Percentiles rank a stretch among this genome's conserved stretches.
Evolutionary conservation across 345 rosid genomes (phyloP).

Genomic region (Conringia planisiliqua): DNA sequence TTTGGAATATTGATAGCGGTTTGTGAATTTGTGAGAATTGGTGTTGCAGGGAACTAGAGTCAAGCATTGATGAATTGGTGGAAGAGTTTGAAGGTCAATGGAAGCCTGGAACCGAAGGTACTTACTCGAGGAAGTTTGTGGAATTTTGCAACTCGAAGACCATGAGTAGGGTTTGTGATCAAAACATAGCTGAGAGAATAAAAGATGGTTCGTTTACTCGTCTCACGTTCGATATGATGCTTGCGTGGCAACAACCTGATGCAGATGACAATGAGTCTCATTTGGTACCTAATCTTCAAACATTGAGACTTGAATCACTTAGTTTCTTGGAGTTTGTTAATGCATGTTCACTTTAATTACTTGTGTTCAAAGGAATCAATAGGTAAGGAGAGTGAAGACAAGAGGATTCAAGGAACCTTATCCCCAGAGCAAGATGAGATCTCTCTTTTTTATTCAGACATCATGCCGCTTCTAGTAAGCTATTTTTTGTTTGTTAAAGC

Average conservation of each 20-base stretch:
- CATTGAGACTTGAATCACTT: background rate
- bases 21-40: background rate
- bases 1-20: background rate
- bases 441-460: conserved; percentile 79
- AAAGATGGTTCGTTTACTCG: conserved; percentile 65
- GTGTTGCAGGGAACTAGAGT: conserved; percentile 49
- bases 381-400: conserved; percentile 70
- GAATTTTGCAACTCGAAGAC: conserved; percentile 69
- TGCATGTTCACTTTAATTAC: background rate
- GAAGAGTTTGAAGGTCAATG: conserved; percentile 66
- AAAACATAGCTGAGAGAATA: conserved; percentile 51
- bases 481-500: background rate
- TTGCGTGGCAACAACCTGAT: conserved; percentile 79
- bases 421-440: conserved; percentile 60
- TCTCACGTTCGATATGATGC: conserved; percentile 79
- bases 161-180: conserved; percentile 37
- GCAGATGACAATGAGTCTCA: conserved; percentile 40
- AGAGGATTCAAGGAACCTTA: conserved; percentile 31
- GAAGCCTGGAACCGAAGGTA: conserved; percentile 44
- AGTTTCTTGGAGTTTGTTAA: background rate
- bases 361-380: conserved; percentile 46
- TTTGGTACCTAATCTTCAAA: conserved; percentile 11
- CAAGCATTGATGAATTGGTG: conserved; percentile 45
- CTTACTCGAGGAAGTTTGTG: conserved; percentile 60
- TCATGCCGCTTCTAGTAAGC: conserved; percentile 94